Evolutionary conservation across 495 filamentous ascomycete genomes (phyloP), one percentile per base, ranked within the genome.

Genomic region (Trichoderma orchidacearum): DNA sequence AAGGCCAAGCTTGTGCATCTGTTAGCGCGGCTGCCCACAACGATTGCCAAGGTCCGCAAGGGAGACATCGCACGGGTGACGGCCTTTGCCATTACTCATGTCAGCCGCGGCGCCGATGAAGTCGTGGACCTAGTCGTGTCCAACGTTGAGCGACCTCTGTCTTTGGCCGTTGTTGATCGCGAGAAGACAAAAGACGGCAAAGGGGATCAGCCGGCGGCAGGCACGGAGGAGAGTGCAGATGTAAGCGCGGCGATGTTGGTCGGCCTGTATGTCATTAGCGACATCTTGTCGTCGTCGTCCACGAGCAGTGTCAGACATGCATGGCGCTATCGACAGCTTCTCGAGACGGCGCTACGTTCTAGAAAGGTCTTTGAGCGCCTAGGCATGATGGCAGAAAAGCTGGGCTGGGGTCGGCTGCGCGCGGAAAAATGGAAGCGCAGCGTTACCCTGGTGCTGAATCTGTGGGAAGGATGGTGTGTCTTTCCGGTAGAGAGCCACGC

Each of bases 391-490:
- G 83, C 91, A 28, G 84, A 86, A 60, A 84, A 81, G 32, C 72
- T 89, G 38, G 76, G 77, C 21, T 96, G 90, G 90, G 92, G 92
- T 6, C 79, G 87, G 4, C 70, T 97, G 36, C 81, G 85, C 38
- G 84, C 86, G 13, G 89, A 95, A 61, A 95, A 95, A 66, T 98
- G 89, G 85, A 90, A 90, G 66, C 78, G 89, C 18, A 89, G 85
- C 58, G 81, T 98, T 6, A 80, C 80, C 1, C 69, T 78, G 9
- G 77, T 96, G 15, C 66, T 98, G 8, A 76, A 78, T 17, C 66
- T 90, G 45, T 98, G 93, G 93, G 89, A 95, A 70, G 84, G 83
- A 1, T 92, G 87, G 87, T 87, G 84, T 62, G 85, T 91, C 8
- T 98, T 98, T 62, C 82, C 85, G 1, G 79, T 85, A 38, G 78